phyloP scores from a whole-genome alignment of 192 early-diverging fungal species.

The Backusella sp. region DNA sequence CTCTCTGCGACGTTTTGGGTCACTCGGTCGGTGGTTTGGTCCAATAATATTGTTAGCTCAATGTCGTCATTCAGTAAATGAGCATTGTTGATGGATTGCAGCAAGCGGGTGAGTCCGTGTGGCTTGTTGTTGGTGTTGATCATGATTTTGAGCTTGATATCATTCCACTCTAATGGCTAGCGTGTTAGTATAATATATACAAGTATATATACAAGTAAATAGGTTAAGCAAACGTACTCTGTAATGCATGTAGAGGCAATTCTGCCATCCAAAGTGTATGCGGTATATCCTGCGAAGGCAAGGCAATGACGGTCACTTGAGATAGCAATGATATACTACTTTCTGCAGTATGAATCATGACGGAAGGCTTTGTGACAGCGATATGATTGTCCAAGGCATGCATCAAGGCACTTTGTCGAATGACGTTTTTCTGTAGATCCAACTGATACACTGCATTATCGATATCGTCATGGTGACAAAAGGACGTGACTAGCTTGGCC shows the following conservation, averaged over 20 bases:
- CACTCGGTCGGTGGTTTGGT: constrained; percentile 45
- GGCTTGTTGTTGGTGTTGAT: constrained; percentile 48
- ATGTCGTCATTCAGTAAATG: constrained; percentile 53
- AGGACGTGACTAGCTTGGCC: neutral
- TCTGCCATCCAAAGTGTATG: constrained; percentile 48
- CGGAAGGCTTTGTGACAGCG: constrained; percentile 30
- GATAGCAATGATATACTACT: constrained; percentile 9
- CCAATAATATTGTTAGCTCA: constrained; percentile 50
- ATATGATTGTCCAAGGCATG: constrained; percentile 11
- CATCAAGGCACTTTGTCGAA: neutral
- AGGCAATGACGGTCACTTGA: constrained; percentile 36
- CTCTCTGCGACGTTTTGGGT: constrained; percentile 44
- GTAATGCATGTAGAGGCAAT: constrained; percentile 41
- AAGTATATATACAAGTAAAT: too few relatives aligned
- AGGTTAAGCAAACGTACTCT: constrained; percentile 34
- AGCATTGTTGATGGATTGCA: constrained; percentile 44
- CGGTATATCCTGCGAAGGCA: constrained; percentile 40
- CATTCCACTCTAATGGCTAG: constrained; percentile 44
- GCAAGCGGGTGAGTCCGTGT: constrained; percentile 45
- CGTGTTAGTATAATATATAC: neutral
- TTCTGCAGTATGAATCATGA: constrained; percentile 39
- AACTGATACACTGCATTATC: neutral
- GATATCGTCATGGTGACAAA: neutral
- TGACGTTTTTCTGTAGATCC: neutral
- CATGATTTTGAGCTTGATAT: constrained; percentile 43